Base-by-base conservation (phyloP, 106 monocot genomes). In the Acanthochlamys bracteata region DNA sequence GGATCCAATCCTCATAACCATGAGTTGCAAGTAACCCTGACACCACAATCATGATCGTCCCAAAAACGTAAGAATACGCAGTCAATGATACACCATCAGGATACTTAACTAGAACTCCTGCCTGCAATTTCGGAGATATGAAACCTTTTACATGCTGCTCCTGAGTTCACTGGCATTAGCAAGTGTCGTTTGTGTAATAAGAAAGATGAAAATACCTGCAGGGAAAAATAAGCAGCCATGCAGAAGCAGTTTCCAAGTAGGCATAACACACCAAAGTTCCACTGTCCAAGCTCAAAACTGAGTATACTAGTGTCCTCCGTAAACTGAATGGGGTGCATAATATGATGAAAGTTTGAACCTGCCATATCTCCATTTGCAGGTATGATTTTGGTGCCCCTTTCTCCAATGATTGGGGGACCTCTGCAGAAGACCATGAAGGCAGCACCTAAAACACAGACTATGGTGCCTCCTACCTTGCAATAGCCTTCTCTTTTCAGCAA, bases 11-110 rank as follows among this genome's bases (percentile, higher is more conserved):
- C 55, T 67, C 15, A 51, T 59, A 56, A 65, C 66, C 53, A n/a
- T 57, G 72, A 52, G 80, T 86, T 42, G 83, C 62, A 55, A 86
- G 86, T n/a, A 94, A 66, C 57, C 83, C 93, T 0, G 81, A 82
- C 20, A 89, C 19, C n/a, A 79, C 70, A 89, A 94, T 84, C 78
- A 94, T 77, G 20, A 79, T 17, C 23, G 83, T 74, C 42, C 93
- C 93, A 84, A 94, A 94, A 62, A 83, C 86, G 69, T 94, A 94
- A 1, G 93, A 94, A 54, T 86, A 94, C 45, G 93, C 89, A 11
- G 93, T 94, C 76, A 94, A 53, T 39, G 93, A 86, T 47, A 94
- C 59, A 71, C 89, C 84, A 26, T 80, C 76, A 19, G 93, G 93
- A 75, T 83, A 94, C 59, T 83, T 86, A n/a, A 47, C 81, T 74